A percentile compares a stretch with the other conserved stretches of the same genome.
phyloP scores from a whole-genome alignment of 441 rosid genomes.

The Biscutella laevigata region DNA sequence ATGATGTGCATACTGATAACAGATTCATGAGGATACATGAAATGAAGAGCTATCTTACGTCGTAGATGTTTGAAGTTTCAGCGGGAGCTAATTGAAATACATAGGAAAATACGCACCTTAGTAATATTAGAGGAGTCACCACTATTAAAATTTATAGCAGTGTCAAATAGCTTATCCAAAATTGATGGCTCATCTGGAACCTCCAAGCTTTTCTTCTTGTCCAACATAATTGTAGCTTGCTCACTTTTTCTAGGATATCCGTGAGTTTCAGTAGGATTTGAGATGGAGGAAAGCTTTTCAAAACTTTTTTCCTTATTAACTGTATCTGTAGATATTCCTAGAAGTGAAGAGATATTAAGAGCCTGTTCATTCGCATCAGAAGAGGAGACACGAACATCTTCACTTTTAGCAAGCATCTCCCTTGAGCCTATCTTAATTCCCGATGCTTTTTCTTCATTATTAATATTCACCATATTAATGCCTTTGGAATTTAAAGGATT shows the following conservation, averaged over 20 bases:
- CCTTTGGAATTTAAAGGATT: conserved; percentile 38
- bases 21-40: neutral
- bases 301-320: conserved; percentile 27
- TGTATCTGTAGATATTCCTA: conserved; percentile 35
- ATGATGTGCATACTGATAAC: neutral
- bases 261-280: conserved; percentile 32
- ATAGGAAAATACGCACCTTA: conserved; percentile 40
- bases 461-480: conserved; percentile 26
- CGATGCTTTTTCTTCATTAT: conserved; percentile 33
- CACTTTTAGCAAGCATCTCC: conserved; percentile 32
- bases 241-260: conserved; percentile 32
- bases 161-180: conserved; percentile 71
- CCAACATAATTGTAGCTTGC: conserved; percentile 32
- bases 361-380: conserved; percentile 27
- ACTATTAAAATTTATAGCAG: conserved; percentile 44
- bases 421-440: conserved; percentile 28
- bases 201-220: conserved; percentile 30
- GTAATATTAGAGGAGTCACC: conserved; percentile 35
- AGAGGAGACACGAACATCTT: conserved; percentile 21
- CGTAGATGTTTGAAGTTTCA: neutral
- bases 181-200: conserved; percentile 50
- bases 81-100: neutral
- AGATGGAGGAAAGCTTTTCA: conserved; percentile 31
- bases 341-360: conserved; percentile 29
- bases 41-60: conserved; percentile 1